Base-by-base conservation (phyloP, 768 basidiomycete species). In the Mycena vitilis region DNA sequence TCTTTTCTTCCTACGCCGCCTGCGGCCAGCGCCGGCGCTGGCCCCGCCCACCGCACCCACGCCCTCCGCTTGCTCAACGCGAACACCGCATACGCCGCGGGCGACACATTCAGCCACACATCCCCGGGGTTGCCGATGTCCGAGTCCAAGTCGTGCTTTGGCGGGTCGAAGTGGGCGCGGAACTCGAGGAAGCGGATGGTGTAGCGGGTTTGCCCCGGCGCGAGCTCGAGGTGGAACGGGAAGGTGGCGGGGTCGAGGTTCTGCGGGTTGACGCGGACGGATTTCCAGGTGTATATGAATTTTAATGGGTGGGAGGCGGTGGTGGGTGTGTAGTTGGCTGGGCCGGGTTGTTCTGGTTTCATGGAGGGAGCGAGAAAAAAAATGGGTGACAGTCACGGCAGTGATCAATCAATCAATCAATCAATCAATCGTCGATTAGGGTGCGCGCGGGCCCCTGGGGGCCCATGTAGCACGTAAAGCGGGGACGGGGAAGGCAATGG, bases 41-140 rank as follows among this genome's bases (percentile, higher is more conserved):
- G 49, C 18, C 67, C 66, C 4, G 66, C 23, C 67, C 67, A 68
- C 47, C 51, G 22, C 5, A 63, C 15, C 67, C 67, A 68, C 25
- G 59, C 56, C 45, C 23, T 36, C 5, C 42, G 25, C n/a, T 16
- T 38, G 47, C 53, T 59, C 42, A 68, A 42, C 4, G 67, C 57
- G 37, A 63, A 68, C 10, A 68, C 22, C 20, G 61, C 49, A 37
- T 53, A 68, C 4, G 55, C 38, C 4, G 20, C n/a, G 4, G 61
- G 56, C 2, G 61, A 68, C 44, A 68, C 34, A 20, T 68, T 68
- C 25, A 68, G 23, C 67, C 67, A 68, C 4, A 59, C 59, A 16
- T 68, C 67, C 0, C 67, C 67, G 11, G 67, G 62, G 40, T 63
- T 51, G 15, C 67, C 67, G 11, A 68, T 40, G 16, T 68, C 67